Evolutionary conservation across 2,329 filamentous ascomycete genomes (phyloP).

Genomic region (Pyricularia pennisetigena): DNA sequence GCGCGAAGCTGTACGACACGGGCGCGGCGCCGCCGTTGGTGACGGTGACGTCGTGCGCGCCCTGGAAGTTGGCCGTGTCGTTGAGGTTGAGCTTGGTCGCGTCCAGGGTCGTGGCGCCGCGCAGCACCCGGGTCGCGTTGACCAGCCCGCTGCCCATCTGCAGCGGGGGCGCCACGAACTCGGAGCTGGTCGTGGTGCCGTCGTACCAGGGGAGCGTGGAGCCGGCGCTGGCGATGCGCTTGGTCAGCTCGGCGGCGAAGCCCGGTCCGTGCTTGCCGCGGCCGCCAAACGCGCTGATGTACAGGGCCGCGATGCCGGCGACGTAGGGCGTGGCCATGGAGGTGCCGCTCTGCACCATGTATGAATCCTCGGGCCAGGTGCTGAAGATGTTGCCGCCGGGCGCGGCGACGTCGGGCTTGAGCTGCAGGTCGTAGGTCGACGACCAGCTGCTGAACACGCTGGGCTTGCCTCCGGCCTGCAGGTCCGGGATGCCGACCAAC

Average conservation of each 20-base stretch:
- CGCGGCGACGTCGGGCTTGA: conserved; percentile 32
- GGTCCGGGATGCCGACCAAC: conserved; percentile 6
- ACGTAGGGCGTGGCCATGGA: conserved; percentile 38
- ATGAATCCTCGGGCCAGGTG: conserved; percentile 27
- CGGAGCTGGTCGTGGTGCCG: conserved; percentile 5
- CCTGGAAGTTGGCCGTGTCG: conserved; percentile 29
- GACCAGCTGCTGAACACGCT: conserved; percentile 31
- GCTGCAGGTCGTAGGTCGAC: conserved; percentile 28
- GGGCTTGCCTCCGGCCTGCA: conserved; percentile 21
- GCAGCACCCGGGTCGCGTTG: conserved; percentile 33
- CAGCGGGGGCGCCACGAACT: conserved; percentile 11
- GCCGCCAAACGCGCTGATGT: conserved; percentile 23
- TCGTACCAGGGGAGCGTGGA: conserved; percentile 18
- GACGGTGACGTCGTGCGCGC: conserved; percentile 17
- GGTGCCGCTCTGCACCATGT: conserved; percentile 33
- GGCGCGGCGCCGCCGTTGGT: conserved; percentile 25
- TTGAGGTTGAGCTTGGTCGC: conserved; percentile 31
- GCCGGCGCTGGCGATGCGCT: conserved; percentile 23
- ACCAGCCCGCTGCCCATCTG: conserved; percentile 35
- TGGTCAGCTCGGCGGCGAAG: conserved; percentile 17
- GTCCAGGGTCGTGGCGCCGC: conserved; percentile 24
- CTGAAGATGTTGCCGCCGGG: conserved; percentile 34
- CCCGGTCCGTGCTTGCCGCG: conserved; percentile 19
- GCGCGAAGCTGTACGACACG: conserved; percentile 22
- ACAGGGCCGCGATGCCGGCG: conserved; percentile 30